These are phyloP conservation scores for Dispira parvispora DNA, from an alignment of 192 early-diverging fungal species.

Conservation along the genomic window DNA sequence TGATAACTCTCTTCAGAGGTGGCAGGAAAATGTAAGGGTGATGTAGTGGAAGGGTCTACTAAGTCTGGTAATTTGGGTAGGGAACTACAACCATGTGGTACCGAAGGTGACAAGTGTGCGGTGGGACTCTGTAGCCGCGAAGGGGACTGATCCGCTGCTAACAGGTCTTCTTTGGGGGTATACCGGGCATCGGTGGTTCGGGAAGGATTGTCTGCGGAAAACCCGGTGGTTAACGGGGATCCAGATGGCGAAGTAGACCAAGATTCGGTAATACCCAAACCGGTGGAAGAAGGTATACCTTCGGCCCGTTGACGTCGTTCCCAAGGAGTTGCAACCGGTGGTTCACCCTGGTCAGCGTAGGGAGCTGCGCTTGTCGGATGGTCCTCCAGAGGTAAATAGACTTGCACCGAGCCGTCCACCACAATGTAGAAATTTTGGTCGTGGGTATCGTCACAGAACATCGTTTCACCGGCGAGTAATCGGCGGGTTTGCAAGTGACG, in stretches of 20 bases:
- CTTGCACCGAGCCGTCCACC: slow-evolving; percentile 85
- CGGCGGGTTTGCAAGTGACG: slow-evolving; percentile 68
- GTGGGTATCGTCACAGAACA: slow-evolving; percentile 45
- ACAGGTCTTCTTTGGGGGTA: not conserved
- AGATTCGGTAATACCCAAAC: too few species aligned
- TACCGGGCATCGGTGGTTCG: not conserved
- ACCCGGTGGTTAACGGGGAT: not conserved
- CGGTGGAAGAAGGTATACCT: too few species aligned
- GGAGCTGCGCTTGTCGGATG: not conserved
- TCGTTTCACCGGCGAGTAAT: slow-evolving; percentile 54
- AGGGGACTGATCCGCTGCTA: slow-evolving; percentile 9
- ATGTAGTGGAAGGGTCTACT: too few species aligned
- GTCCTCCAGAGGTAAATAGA: slow-evolving; percentile 49
- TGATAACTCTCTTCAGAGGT: slow-evolving; percentile 15
- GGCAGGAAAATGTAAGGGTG: too few species aligned
- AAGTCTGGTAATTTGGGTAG: too few species aligned
- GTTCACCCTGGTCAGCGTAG: not conserved
- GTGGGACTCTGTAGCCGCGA: slow-evolving; percentile 9
- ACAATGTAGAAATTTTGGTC: slow-evolving; percentile 81
- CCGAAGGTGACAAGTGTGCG: too few species aligned
- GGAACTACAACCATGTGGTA: too few species aligned
- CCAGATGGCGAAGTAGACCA: too few species aligned
- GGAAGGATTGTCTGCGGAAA: not conserved
- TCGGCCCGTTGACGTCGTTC: too few species aligned
- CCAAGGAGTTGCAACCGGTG: not conserved